Conservation (phyloP, 1,139 yeast species). For the Candida pseudoviswanathii region DNA sequence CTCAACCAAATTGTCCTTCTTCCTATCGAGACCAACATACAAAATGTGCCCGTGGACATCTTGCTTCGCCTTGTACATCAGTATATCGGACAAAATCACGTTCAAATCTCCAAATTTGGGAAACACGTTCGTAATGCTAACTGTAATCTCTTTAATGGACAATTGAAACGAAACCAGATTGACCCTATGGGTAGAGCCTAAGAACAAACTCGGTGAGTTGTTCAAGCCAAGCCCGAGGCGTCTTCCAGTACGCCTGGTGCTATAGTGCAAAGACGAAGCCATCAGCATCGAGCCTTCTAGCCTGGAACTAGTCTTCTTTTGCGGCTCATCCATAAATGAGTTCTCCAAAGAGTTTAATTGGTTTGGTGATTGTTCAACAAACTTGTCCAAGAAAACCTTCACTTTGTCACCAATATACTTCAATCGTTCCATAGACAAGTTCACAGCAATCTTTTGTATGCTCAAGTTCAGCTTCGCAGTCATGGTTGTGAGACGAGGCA, state of each 20-base stretch:
- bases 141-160: slow-evolving; percentile 23
- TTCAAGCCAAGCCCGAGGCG: slow-evolving; percentile 13
- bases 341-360: slow-evolving; percentile 21
- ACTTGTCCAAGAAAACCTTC: slow-evolving; percentile 13
- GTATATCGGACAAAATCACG: slow-evolving; percentile 24
- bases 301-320: background rate
- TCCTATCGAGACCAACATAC: slow-evolving; percentile 24
- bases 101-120: slow-evolving; percentile 50
- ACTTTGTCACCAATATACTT: slow-evolving; percentile 17
- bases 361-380: slow-evolving; percentile 24
- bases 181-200: slow-evolving; percentile 6
- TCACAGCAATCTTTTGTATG: slow-evolving; percentile 22
- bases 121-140: slow-evolving; percentile 29
- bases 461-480: slow-evolving; percentile 21
- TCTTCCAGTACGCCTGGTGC: slow-evolving; percentile 8
- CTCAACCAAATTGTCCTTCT: slow-evolving; percentile 21
- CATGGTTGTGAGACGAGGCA: slow-evolving; percentile 26
- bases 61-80: slow-evolving; percentile 34
- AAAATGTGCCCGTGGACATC: slow-evolving; percentile 33
- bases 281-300: slow-evolving; percentile 10
- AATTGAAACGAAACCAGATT: slow-evolving; percentile 25
- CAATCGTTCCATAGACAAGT: slow-evolving; percentile 17
- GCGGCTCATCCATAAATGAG: slow-evolving; percentile 15
- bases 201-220: slow-evolving; percentile 5
- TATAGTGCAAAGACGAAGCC: slow-evolving; percentile 7